Percentiles rank a stretch among this genome's conserved stretches.
Evolutionary conservation across 495 filamentous ascomycete genomes (phyloP).

Genomic region (Extremus antarcticus): DNA sequence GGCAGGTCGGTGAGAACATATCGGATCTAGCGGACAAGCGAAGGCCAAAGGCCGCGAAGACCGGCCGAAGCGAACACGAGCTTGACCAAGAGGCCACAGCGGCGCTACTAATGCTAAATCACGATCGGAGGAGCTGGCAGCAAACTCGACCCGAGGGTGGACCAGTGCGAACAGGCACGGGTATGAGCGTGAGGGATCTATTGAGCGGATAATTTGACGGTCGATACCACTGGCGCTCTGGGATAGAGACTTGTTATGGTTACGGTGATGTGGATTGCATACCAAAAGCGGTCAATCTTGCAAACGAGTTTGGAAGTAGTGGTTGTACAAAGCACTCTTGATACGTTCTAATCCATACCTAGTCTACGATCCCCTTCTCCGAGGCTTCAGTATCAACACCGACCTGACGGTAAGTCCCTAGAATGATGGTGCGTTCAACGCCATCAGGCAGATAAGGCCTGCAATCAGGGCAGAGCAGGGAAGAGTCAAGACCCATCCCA

Average conservation of each 20-base stretch:
- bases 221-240: no score
- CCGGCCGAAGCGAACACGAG: conserved; percentile 19
- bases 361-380: no score
- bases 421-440: conserved; percentile 39
- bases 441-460: conserved; percentile 50
- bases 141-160: not conserved
- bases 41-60: conserved; percentile 14
- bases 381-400: no score
- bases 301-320: not conserved
- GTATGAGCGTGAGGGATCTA: conserved; percentile 28
- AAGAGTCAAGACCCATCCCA: conserved; percentile 53
- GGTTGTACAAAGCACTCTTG: not conserved
- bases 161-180: not conserved
- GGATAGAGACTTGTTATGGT: not conserved
- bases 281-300: not conserved
- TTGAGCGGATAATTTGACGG: conserved; percentile 22
- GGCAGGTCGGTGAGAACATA: conserved; percentile 5
- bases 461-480: conserved; percentile 50
- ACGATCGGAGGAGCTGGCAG: conserved; percentile 28
- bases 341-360: not conserved
- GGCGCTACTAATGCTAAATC: conserved; percentile 31
- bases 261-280: no score
- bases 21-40: conserved; percentile 5
- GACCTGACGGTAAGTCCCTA: no score
- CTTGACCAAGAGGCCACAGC: conserved; percentile 28